Evolutionary conservation across 2,329 filamentous ascomycete genomes (phyloP), one percentile per base, ranked within the genome.

Genomic region (Aotearoamyces nothofagi): DNA sequence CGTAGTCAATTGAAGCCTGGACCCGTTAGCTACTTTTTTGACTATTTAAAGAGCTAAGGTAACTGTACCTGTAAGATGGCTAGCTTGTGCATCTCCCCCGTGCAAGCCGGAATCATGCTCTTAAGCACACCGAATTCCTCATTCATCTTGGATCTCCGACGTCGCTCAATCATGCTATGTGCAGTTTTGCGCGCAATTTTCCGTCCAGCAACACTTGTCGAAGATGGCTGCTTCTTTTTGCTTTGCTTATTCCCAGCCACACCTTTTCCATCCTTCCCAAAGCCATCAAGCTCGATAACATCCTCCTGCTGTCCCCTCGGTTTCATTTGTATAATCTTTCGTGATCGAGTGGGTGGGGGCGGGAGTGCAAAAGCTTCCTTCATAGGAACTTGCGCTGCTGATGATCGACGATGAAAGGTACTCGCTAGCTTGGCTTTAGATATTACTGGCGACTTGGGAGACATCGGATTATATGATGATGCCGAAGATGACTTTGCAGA

Each of bases 291-390:
- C n/a, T n/a, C n/a, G n/a, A n/a, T n/a, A n/a, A n/a, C n/a, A 14
- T 25, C 23, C 31, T 55, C 47, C 34, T 59, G 47, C 40, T 69
- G 57, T 16, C 53, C 44, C 15, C 60, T 55, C 11, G 69, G 87
- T 54, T 92, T 93, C 86, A 96, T 93, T 56, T 96, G 87, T 33
- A 96, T 96, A 50, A 98, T 96, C 58, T 92, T 96, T 45, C 87
- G 77, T 23, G 83, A 81, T 37, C 87, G 67, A 3, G 86, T 93
- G 0, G 90, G 90, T 10, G 87, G 90, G 7, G 90, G 90, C 12
- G 90, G 90, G 10, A 98, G 67, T 7, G 79, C 68, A 51, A 93
- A 92, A 26, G 66, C 60, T 41, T 73, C 67, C 39, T 71, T 75
- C 39, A 43, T 29, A 11, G 40, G 29, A 17, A 38, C 24, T 29